phyloP scores from a whole-genome alignment of 2,329 filamentous ascomycete species.

The Trichoderma brevicompactum region DNA sequence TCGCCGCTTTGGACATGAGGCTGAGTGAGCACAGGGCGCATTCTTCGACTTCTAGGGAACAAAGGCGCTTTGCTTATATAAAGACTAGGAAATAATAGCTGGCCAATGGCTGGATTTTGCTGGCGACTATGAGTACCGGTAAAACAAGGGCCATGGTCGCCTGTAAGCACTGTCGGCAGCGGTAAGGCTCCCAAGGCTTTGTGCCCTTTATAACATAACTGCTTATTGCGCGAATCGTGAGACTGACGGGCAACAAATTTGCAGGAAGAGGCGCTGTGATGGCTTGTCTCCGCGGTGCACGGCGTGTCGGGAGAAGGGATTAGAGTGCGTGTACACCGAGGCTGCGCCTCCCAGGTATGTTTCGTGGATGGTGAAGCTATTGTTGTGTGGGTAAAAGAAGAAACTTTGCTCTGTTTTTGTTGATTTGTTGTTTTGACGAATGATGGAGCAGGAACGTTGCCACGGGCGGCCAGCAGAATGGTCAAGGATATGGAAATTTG shows the following conservation, averaged over 20 bases:
- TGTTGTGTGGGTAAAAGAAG: too few species aligned
- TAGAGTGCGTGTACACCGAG: constrained; percentile 18
- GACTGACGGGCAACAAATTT: background rate
- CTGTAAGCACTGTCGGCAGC: constrained; percentile 26
- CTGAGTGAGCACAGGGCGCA: background rate
- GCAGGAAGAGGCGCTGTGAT: constrained; percentile 25
- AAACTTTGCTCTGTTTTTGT: too few species aligned
- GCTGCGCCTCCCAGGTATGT: constrained; percentile 15
- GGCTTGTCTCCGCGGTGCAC: constrained; percentile 13
- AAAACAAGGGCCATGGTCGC: constrained; percentile 15
- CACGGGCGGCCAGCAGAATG: background rate
- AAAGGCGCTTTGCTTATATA: background rate
- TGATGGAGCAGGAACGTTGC: background rate
- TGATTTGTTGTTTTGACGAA: background rate
- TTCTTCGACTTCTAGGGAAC: background rate
- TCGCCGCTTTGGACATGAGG: background rate
- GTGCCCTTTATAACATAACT: too few species aligned
- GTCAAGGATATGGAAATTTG: background rate
- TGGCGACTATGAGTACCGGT: constrained; percentile 8
- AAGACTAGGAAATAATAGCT: too few species aligned
- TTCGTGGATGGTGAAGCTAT: background rate
- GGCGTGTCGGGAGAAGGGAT: constrained; percentile 11
- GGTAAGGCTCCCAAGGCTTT: constrained; percentile 5
- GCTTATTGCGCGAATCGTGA: too few species aligned
- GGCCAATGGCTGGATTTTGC: background rate